Evolutionary conservation across 805 yeast species (phyloP).

Genomic region (Ogataea zsoltii): DNA sequence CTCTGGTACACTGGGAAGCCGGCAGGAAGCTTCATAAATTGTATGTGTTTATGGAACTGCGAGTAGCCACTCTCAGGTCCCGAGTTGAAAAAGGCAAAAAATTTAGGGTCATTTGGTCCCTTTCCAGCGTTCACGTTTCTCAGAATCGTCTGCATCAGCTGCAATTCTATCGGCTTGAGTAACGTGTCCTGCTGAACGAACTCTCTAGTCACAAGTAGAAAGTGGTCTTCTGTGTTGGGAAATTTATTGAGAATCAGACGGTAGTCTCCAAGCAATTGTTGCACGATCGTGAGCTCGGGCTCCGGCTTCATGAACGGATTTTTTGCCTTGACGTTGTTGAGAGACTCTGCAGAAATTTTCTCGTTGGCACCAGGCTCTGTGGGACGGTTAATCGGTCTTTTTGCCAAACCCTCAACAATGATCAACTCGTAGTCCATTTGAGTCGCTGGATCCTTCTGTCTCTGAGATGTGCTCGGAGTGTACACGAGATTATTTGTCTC

Average conservation of each 20-base stretch:
- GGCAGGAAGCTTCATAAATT: conserved; percentile 72
- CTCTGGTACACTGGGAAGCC: conserved; percentile 61
- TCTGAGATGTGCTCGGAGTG: conserved; percentile 20
- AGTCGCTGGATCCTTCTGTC: conserved; percentile 23
- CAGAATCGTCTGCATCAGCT: conserved; percentile 57
- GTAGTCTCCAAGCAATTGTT: conserved; percentile 52
- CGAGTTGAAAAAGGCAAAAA: conserved; percentile 85
- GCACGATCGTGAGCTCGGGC: conserved; percentile 64
- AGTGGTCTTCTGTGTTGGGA: conserved; percentile 79
- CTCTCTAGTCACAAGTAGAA: conserved; percentile 73
- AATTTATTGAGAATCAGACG: conserved; percentile 80
- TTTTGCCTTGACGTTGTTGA: conserved; percentile 35
- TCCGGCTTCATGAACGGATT: conserved; percentile 86
- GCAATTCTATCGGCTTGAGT: conserved; percentile 68
- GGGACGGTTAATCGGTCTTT: conserved; percentile 38
- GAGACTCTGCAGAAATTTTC: conserved; percentile 36
- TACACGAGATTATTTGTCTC: conserved; percentile 27
- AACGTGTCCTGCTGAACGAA: conserved; percentile 74
- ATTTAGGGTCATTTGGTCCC: conserved; percentile 41
- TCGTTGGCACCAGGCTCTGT: conserved; percentile 35
- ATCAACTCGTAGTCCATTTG: conserved; percentile 33
- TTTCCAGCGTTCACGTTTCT: conserved; percentile 43
- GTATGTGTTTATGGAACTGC: conserved; percentile 90
- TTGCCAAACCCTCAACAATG: conserved; percentile 34
- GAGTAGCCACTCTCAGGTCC: conserved; percentile 94